phyloP scores from a whole-genome alignment of 345 rosid species.

The Citrus hindsii region DNA sequence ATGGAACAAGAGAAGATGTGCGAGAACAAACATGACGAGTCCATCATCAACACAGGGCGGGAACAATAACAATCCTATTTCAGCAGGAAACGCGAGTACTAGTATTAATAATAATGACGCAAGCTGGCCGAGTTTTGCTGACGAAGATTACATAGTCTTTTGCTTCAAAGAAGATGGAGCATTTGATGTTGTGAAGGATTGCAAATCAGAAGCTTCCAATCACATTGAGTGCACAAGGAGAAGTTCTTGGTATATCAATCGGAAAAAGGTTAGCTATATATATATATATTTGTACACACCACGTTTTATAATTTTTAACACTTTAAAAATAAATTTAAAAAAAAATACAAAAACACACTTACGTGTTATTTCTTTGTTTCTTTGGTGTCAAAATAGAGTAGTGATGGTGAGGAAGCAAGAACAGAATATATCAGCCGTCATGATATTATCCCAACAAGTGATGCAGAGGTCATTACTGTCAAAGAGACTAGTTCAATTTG shows the following conservation, averaged over 20 bases:
- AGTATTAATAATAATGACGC: slow-evolving; percentile 4
- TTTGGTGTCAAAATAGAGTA: slow-evolving; percentile 24
- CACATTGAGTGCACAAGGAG: slow-evolving; percentile 1
- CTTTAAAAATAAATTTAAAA: too few relatives aligned
- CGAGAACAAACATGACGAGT: slow-evolving; percentile 10
- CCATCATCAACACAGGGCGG: slow-evolving; percentile 22
- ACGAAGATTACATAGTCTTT: slow-evolving; percentile 63
- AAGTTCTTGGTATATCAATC: slow-evolving; percentile 24
- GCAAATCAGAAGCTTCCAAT: slow-evolving; percentile 20
- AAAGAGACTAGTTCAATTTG: background rate
- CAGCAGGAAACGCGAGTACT: slow-evolving; percentile 25
- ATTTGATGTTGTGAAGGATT: slow-evolving; percentile 51
- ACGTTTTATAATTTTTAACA: background rate
- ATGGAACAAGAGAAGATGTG: slow-evolving; percentile 18
- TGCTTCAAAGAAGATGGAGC: slow-evolving; percentile 65
- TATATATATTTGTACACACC: background rate
- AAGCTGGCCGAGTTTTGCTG: slow-evolving; percentile 33
- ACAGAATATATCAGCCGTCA: background rate
- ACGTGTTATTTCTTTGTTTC: background rate
- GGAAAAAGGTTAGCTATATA: slow-evolving; percentile 31
- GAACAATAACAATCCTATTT: slow-evolving; percentile 14
- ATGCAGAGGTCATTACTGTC: slow-evolving; percentile 5
- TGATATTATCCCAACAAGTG: background rate
- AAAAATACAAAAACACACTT: background rate
- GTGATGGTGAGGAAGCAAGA: slow-evolving; percentile 27